Evolutionary conservation across 1,284 basidiomycete species (phyloP), one percentile per base, ranked within the genome.

Genomic region (Leccinum pachyderme): DNA sequence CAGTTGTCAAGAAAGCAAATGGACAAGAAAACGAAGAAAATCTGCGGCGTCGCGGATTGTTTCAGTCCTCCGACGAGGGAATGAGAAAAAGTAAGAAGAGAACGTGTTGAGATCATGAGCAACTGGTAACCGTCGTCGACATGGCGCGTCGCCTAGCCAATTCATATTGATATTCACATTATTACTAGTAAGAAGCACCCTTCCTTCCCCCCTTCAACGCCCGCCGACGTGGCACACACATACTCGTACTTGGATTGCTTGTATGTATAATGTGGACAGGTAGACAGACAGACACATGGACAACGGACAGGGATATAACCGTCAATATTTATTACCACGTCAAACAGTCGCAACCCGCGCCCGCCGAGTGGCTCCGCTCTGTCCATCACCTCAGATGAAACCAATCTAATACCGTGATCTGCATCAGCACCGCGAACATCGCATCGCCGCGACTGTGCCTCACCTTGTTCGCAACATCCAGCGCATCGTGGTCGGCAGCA

Each of bases 391-490:
- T 18, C 11, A 91, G 74, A 91, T 91, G 81, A 91, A 90, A 59
- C 89, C 89, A 72, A 91, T 91, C 89, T 90, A 59, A 25, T 22
- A 35, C 4, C 32, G 18, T 18, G 18, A 41, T 1, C 54, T 47
- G 18, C 28, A 55, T 59, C 28, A 59, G 59, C 49, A 51, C 25
- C 12, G 25, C 13, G 12, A 12, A 27, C 29, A 28, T n/a, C 32
- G 25, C 9, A 3, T 29, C 33, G 22, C 13, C n/a, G 29, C 25
- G 35, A 27, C 49, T 12, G 6, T 11, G 49, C 32, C 28, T 46
- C 49, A 96, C 95, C 89, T 97, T 98, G 91, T 98, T 99, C 66
- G 95, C 95, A 63, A 99, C 93, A 75, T 99, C 96, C 65, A 98
- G 79, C 50, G 96, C 96, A 72, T 99, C 96, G 76, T 96, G 92